Evolutionary conservation across 768 basidiomycete genomes (phyloP).

Genomic region (Boletus rufocinnamomeus): DNA sequence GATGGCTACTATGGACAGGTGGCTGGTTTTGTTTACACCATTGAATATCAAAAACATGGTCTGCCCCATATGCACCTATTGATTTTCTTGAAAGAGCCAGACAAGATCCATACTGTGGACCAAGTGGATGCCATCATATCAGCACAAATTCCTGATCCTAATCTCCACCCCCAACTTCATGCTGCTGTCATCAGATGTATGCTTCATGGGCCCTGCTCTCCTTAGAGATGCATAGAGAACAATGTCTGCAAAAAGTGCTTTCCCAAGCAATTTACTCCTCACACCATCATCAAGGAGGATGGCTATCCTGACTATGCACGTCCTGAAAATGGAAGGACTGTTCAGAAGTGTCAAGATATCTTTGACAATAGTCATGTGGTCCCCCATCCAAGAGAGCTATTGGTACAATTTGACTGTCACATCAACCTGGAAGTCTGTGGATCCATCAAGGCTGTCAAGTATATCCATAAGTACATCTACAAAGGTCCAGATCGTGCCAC

Average conservation of each 20-base stretch:
- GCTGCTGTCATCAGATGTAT: too few species aligned
- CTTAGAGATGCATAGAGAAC: not conserved
- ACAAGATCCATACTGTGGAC: not conserved
- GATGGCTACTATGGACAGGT: constrained; percentile 43
- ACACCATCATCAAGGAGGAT: not conserved
- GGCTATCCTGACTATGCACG: not conserved
- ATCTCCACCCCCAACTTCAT: not conserved
- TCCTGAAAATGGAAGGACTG: not conserved
- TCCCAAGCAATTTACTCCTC: not conserved
- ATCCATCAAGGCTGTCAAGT: not conserved
- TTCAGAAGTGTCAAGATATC: not conserved
- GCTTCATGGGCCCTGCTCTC: not conserved
- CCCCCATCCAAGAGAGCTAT: not conserved
- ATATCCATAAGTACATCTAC: too few species aligned
- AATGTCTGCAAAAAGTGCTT: not conserved
- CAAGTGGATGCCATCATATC: not conserved
- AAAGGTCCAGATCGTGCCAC: too few species aligned
- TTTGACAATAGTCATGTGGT: not conserved
- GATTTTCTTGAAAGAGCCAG: not conserved
- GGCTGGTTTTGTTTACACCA: constrained; percentile 49
- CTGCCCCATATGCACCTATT: not conserved
- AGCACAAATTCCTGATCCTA: not conserved
- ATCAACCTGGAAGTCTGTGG: not conserved
- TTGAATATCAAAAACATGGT: constrained; percentile 35
- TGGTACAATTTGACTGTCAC: not conserved